Base-by-base conservation (phyloP, 108 stramenopile species). In the Asterionellopsis glacialis region DNA sequence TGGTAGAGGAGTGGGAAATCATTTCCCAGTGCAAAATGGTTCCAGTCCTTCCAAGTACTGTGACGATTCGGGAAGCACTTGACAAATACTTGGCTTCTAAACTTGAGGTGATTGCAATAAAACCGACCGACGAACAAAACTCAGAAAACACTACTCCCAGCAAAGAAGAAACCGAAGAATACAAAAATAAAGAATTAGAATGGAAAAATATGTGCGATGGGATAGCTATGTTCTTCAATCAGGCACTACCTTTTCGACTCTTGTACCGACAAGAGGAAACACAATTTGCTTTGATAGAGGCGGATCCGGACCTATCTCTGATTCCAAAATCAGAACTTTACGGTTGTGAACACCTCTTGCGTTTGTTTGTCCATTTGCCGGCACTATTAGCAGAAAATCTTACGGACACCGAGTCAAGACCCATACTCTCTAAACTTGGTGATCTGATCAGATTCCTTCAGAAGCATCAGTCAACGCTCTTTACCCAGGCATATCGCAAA, bases 1-100 rank as follows among this genome's bases (percentile, higher is more conserved):
- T 91, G 57, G 86, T 88, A 10, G 87, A 91, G 50, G 86, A 84
- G 19, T 91, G 90, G 90, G 84, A 85, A 66, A 69, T 84, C 42
- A 64, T 91, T 39, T 56, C 72, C 16, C 82, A 85, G 42, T 84
- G 84, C 66, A 56, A 70, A 14, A 85, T 83, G 86, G 70, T 87
- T 10, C 72, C 80, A 27, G 40, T 44, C 49, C 23, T 91, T 41
- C 85, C 85, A 26, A 57, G 72, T 6, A 52, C 52, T 7, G 65
- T 87, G 13, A 67, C 82, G 18, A 63, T 85, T 40, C 65, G 79
- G 33, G 41, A 83, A 27, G 80, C 74, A 24, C 61, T 87, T 57
- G 47, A 73, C 38, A 39, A 52, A 21, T 90, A 84, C 54, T 58
- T 81, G 19, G 50, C 72, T 43, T 57, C 55, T 48, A 85, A 85